These are phyloP conservation scores for Coemansia guatemalensis DNA, from an alignment of 192 early-diverging fungal species.

Conservation along the genomic window DNA sequence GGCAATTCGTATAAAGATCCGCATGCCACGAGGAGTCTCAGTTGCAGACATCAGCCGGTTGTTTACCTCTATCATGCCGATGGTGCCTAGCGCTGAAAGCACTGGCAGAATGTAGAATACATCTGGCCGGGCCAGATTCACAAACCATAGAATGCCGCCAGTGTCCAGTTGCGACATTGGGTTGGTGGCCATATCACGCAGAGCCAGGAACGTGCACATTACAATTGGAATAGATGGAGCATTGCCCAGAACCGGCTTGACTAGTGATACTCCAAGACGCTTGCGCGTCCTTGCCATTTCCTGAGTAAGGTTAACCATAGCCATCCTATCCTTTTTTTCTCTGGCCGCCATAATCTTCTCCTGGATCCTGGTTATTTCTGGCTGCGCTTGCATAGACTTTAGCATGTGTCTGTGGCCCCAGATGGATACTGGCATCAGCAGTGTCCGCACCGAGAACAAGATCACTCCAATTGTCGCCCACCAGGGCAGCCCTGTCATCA, in stretches of 20 bases:
- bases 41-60: constrained; percentile 25
- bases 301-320: constrained; percentile 51
- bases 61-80: constrained; percentile 69
- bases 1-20: constrained; percentile 50
- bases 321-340: constrained; percentile 57
- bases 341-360: constrained; percentile 64
- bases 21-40: constrained; percentile 26
- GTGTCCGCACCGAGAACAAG: constrained; percentile 67
- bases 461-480: constrained; percentile 81
- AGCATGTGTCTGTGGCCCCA: constrained; percentile 70
- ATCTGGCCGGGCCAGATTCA: constrained; percentile 77
- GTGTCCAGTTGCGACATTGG: constrained; percentile 78
- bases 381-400: constrained; percentile 70
- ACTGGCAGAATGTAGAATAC: constrained; percentile 82
- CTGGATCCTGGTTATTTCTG: constrained; percentile 64
- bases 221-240: constrained; percentile 78
- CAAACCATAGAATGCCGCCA: constrained; percentile 83
- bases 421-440: constrained; percentile 71
- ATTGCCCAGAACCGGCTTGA: constrained; percentile 61
- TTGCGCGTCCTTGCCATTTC: constrained; percentile 66
- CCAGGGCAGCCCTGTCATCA: constrained; percentile 88
- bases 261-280: constrained; percentile 62
- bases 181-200: constrained; percentile 76
- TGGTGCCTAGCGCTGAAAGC: constrained; percentile 65
- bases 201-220: constrained; percentile 80